These are phyloP conservation scores for Hypoxylon subgilvum DNA, from an alignment of 495 filamentous ascomycete species.

Conservation along the genomic window DNA sequence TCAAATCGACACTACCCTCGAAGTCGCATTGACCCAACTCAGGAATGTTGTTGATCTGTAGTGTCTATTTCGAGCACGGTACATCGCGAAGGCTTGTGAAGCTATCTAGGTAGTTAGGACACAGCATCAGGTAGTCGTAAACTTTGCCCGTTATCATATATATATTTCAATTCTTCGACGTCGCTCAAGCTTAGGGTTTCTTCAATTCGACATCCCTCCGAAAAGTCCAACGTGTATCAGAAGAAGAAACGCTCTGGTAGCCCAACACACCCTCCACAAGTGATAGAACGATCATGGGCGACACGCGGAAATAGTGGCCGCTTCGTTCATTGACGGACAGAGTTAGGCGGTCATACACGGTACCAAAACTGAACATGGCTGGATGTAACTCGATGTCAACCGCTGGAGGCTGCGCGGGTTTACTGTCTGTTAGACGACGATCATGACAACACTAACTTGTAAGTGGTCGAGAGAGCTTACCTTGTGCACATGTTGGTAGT, in stretches of 20 bases:
- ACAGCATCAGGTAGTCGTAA: no score
- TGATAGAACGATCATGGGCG: slow-evolving; percentile 44
- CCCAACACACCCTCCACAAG: slow-evolving; percentile 49
- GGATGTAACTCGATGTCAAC: slow-evolving; percentile 44
- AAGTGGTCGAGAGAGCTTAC: slow-evolving; percentile 35
- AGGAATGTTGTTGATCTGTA: no score
- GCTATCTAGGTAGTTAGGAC: no score
- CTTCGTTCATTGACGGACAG: slow-evolving; percentile 39
- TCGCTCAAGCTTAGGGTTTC: no score
- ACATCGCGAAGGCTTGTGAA: no score
- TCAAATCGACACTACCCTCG: no score
- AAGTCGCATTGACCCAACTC: no score
- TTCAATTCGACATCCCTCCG: slow-evolving; percentile 33
- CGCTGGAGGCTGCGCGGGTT: slow-evolving; percentile 41
- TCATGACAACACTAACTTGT: no score
- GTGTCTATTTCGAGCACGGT: no score
- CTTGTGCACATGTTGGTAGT: slow-evolving; percentile 41
- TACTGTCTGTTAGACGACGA: background rate
- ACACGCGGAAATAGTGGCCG: slow-evolving; percentile 36
- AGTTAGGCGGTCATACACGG: slow-evolving; percentile 45
- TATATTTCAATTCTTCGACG: no score
- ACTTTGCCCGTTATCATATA: no score
- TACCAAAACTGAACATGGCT: slow-evolving; percentile 46
- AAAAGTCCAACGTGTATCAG: slow-evolving; percentile 32
- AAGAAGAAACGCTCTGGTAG: slow-evolving; percentile 41